Evolutionary conservation across 176 grass and related monocot species (phyloP), one percentile per base, ranked within the genome.

Genomic region (Lolium multiflorum): DNA sequence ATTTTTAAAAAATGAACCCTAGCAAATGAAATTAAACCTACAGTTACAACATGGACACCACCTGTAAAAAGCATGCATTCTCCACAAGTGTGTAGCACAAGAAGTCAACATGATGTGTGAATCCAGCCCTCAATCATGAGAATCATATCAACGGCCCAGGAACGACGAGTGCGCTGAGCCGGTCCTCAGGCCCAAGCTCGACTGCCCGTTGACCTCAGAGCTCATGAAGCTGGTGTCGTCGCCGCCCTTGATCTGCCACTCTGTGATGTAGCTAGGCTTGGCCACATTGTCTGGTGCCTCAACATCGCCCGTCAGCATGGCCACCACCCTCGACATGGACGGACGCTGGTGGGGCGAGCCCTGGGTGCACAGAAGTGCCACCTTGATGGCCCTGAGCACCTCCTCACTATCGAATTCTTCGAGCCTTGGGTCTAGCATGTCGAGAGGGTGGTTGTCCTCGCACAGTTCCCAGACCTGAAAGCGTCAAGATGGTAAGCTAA

Each of bases 351-450:
- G 79, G 2, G 92, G 90, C 7, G 92, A 89, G 26, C 69, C 67
- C 59, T 97, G 92, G 1, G 94, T 93, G 91, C 93, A 95, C 5
- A 87, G 17, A 7, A 95, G 86, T n/a, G 93, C 89, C 11, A 87
- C 66, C 6, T 58, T 73, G 64, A 95, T 95, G 5, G 87, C 79
- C 0, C 89, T 81, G 9, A 86, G 44, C 20, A 82, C 91, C 79
- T 93, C 89, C 39, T 93, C 83, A 7, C 35, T 43, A 9, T 95
- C 52, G 79, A 65, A 89, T 49, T 85, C 73, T 15, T 56, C 12
- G 13, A 95, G 71, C 64, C 85, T 91, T 0, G 83, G 71, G 76
- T 95, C 93, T 20, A 95, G 38, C 11, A 95, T 60, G 48, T 89
- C 89, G 21, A 95, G 55, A 3, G 80, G 83, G 1, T 58, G 28